Evolutionary conservation across 176 grass and related monocot genomes (phyloP), one percentile per base, ranked within the genome.

Genomic region (Rhynchospora pubera): DNA sequence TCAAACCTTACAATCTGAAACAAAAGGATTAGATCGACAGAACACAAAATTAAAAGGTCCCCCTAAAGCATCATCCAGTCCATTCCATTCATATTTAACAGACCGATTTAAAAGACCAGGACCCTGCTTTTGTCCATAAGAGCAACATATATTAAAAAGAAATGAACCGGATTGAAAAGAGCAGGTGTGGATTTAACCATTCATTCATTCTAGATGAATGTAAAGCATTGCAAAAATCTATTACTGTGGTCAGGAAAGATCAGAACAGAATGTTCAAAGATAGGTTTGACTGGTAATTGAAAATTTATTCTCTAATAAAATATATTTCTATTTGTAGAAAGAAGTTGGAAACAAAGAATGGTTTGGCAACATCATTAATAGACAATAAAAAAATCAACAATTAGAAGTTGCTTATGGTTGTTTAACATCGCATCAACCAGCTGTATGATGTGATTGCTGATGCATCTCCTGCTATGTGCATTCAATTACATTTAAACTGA

Each of bases 361-460:
- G 46, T 55, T 56, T 51, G n/a, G 57, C 28, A 18, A 19, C 18
- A 44, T 30, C 28, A n/a, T 62, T 43, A 12, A 80, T 30, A 63
- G 56, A 62, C 11, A 45, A 21, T 47, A 21, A 66, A 50, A 9
- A 12, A 82, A 82, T 21, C 43, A 82, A 50, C 34, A 82, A 66
- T 62, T 64, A 34, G 48, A 65, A 23, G 50, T 58, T 18, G 7
- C 22, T 19, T 64, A 50, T 82, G 62, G 43, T 81, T 22, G 44
- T 2, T 82, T 82, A 82, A 82, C 45, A 66, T 80, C 57, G 24
- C 57, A 62, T 80, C 78, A 80, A 46, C 57, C 57, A 66, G 42
- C 62, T 82, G 62, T 16, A 1, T 76, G 72, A 76, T 76, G 71
- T 75, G 48, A 64, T 45, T 82, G 79, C 56, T 82, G 58, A 64